Conservation (phyloP, 805 yeast genomes). For the Sungouiella blattae region DNA sequence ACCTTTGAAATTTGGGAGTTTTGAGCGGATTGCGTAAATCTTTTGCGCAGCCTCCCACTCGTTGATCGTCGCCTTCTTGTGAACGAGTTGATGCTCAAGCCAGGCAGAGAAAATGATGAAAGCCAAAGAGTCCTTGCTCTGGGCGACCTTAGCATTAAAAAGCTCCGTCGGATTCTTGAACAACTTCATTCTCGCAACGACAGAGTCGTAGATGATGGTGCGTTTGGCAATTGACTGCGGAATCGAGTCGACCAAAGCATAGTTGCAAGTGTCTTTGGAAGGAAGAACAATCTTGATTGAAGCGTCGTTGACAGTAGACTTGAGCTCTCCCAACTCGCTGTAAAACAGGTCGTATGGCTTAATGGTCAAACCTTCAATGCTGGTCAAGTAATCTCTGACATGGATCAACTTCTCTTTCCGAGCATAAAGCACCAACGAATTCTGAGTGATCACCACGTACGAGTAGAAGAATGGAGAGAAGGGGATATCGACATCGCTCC, state of each 20-base stretch:
- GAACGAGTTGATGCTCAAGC: constrained; percentile 59
- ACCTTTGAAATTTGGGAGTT: constrained; percentile 55
- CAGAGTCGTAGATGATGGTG: constrained; percentile 24
- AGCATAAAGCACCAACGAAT: constrained; percentile 49
- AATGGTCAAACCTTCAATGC: constrained; percentile 32
- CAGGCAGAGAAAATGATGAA: constrained; percentile 74
- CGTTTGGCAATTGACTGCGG: constrained; percentile 27
- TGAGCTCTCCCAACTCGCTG: constrained; percentile 42
- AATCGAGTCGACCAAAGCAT: constrained; percentile 28
- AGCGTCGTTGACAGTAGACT: constrained; percentile 15
- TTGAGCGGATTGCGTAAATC: constrained; percentile 52
- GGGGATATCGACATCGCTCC: constrained; percentile 73
- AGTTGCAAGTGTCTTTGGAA: constrained; percentile 24
- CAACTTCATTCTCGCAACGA: constrained; percentile 55
- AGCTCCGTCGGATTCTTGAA: constrained; percentile 74
- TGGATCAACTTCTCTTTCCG: constrained; percentile 43
- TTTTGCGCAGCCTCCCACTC: constrained; percentile 67
- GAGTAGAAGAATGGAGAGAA: constrained; percentile 86
- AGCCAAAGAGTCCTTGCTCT: constrained; percentile 79
- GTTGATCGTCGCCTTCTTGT: constrained; percentile 40
- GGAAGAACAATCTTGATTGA: constrained; percentile 30
- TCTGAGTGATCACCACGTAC: constrained; percentile 40
- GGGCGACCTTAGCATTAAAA: constrained; percentile 69
- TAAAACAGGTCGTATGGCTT: constrained; percentile 58
- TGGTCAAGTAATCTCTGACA: constrained; percentile 24